These are phyloP conservation scores for Drosera capensis DNA, from an alignment of 148 eudicot genomes.

Conservation along the genomic window DNA sequence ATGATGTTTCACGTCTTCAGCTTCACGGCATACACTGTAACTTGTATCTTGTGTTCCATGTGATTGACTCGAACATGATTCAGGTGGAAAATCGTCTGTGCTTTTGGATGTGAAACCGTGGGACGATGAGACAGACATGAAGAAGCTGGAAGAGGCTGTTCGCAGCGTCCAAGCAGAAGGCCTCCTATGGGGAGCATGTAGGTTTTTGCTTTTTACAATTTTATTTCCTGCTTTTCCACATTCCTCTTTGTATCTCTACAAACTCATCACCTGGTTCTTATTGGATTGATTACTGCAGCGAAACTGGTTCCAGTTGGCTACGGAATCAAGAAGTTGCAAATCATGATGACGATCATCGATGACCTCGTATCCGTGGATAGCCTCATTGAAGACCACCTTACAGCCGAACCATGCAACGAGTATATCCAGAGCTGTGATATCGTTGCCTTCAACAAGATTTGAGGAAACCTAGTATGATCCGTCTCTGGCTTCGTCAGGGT, in stretches of 20 bases:
- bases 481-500: neutral
- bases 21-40: neutral
- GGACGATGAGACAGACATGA: constrained; percentile 99
- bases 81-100: constrained; percentile 94
- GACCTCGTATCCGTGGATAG: constrained; percentile 86
- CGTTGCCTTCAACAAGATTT: constrained; percentile 95
- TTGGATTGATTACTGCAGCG: constrained; percentile 30
- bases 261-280: neutral
- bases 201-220: neutral
- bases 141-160: constrained; percentile 82
- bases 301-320: constrained; percentile 85
- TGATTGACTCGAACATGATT: neutral
- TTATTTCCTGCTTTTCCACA: neutral
- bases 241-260: neutral
- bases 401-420: constrained; percentile 67
- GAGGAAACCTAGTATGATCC: constrained; percentile 6
- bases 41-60: neutral
- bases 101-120: constrained; percentile 96
- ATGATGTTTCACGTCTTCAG: neutral
- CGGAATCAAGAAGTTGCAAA: constrained; percentile 78
- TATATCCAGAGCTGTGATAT: constrained; percentile 90
- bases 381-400: constrained; percentile 64
- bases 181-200: constrained; percentile 97
- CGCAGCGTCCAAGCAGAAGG: constrained; percentile 75
- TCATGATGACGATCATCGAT: constrained; percentile 85